A percentile compares a stretch with the other conserved stretches of the same genome.
Evolutionary conservation across 768 basidiomycete species (phyloP).

Genomic region (Tricholoma terreum): DNA sequence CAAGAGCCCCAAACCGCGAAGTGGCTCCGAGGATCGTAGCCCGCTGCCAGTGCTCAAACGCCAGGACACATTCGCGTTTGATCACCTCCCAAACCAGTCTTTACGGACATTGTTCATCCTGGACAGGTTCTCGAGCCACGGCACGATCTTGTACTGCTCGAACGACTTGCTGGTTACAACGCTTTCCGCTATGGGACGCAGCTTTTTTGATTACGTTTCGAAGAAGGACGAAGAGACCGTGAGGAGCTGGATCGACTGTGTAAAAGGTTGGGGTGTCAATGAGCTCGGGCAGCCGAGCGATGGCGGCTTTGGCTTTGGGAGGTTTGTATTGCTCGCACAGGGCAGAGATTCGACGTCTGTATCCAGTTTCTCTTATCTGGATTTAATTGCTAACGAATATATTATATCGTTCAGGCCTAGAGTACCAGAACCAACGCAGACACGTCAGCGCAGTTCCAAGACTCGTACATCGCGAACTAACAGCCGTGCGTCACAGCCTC

Average conservation of each 20-base stretch:
- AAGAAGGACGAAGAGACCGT: conserved; percentile 63
- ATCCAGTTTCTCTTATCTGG: not conserved
- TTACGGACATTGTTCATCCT: conserved; percentile 78
- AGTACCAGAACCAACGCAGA: conserved; percentile 29
- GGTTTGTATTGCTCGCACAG: conserved; percentile 52
- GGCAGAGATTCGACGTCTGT: conserved; percentile 65
- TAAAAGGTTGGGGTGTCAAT: conserved; percentile 84
- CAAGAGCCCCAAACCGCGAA: conserved; percentile 9
- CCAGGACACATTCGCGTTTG: conserved; percentile 45
- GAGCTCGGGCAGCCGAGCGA: conserved; percentile 81
- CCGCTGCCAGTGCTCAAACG: conserved; percentile 17
- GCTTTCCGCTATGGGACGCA: conserved; percentile 55
- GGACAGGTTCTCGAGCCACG: conserved; percentile 67
- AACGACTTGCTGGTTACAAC: conserved; percentile 67
- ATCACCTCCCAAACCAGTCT: conserved; percentile 65
- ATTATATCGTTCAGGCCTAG: conserved; percentile 21
- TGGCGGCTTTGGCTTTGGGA: conserved; percentile 81
- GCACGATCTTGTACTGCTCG: conserved; percentile 67
- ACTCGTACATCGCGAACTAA: conserved; percentile 12
- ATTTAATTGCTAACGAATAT: not conserved
- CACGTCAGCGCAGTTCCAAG: conserved; percentile 9
- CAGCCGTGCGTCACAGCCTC: conserved; percentile 12
- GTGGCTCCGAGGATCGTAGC: conserved; percentile 15
- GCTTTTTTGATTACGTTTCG: conserved; percentile 75
- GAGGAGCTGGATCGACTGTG: conserved; percentile 68